These are phyloP conservation scores for Laetiporus sulphureus DNA, from an alignment of 1,284 basidiomycete species.

Conservation along the genomic window DNA sequence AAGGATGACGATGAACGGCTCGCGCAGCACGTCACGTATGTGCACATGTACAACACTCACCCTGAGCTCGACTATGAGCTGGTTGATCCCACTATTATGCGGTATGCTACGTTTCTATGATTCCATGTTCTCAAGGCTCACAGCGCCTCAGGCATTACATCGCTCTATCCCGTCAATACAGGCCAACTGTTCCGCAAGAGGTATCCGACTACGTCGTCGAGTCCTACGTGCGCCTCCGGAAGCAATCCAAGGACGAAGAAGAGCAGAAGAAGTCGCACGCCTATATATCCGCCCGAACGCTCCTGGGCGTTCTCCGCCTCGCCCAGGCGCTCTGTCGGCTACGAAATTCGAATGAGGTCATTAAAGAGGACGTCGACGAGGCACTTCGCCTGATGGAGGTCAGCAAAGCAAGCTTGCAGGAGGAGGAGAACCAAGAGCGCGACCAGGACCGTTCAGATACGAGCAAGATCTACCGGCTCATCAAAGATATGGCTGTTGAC, in stretches of 20 bases:
- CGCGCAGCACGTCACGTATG: constrained; percentile 95
- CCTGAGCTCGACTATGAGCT: constrained; percentile 83
- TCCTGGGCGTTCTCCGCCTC: constrained; percentile 91
- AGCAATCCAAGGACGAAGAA: constrained; percentile 88
- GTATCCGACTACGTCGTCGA: constrained; percentile 95
- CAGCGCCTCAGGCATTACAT: constrained; percentile 78
- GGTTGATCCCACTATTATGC: constrained; percentile 83
- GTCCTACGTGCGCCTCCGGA: constrained; percentile 92
- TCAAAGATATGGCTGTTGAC: constrained; percentile 75
- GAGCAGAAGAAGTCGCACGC: constrained; percentile 84
- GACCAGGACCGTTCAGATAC: constrained; percentile 71
- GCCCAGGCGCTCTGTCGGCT: constrained; percentile 93
- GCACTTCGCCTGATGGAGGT: constrained; percentile 95
- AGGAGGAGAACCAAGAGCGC: constrained; percentile 63
- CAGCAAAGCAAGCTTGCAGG: constrained; percentile 85
- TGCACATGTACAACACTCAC: constrained; percentile 94
- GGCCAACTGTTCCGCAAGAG: constrained; percentile 80
- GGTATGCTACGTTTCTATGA: constrained; percentile 37
- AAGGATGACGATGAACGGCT: constrained; percentile 94
- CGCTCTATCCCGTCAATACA: constrained; percentile 83
- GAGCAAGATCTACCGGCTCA: constrained; percentile 83
- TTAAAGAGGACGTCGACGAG: constrained; percentile 90
- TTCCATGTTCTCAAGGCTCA: background rate
- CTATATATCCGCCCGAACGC: constrained; percentile 95
- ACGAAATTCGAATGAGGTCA: constrained; percentile 77